These are phyloP conservation scores for Hygrophila difformis DNA, from an alignment of 257 asterid species.

Conservation along the genomic window DNA sequence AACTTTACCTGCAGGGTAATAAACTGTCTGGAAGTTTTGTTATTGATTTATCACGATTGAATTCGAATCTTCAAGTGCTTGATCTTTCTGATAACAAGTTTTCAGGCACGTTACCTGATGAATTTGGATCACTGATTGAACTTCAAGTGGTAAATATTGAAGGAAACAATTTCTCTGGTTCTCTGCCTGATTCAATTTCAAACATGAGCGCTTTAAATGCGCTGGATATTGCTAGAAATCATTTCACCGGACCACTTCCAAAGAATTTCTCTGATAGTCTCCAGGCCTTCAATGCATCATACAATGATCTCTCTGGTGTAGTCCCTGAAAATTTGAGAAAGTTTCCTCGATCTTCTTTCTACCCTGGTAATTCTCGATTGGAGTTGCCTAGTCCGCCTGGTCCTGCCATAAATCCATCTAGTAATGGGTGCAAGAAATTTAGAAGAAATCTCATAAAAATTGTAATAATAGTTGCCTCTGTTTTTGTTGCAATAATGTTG, in stretches of 20 bases:
- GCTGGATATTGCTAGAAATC: constrained; percentile 59
- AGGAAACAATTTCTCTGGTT: constrained; percentile 71
- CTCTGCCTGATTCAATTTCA: constrained; percentile 54
- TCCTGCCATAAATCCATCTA: constrained; percentile 31
- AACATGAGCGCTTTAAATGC: constrained; percentile 35
- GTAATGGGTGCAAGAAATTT: constrained; percentile 24
- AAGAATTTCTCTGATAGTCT: constrained; percentile 49
- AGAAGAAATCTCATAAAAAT: constrained; percentile 44
- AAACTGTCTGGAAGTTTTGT: constrained; percentile 42
- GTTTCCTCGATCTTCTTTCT: constrained; percentile 74
- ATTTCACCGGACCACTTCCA: constrained; percentile 67
- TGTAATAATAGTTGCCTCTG: constrained; percentile 50
- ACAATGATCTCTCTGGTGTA: constrained; percentile 71
- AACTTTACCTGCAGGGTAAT: constrained; percentile 69
- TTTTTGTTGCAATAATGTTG: constrained; percentile 38
- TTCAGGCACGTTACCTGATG: constrained; percentile 54
- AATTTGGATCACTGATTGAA: constrained; percentile 41
- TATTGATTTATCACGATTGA: constrained; percentile 45
- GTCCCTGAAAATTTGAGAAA: constrained; percentile 85
- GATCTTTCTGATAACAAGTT: constrained; percentile 68
- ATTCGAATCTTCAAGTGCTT: constrained; percentile 42
- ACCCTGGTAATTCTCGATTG: constrained; percentile 77
- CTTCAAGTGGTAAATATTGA: constrained; percentile 57
- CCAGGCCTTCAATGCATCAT: constrained; percentile 71
- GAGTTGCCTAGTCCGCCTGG: constrained; percentile 71